Percentiles rank a stretch among this genome's conserved stretches.
These are phyloP conservation scores for Megacollybia marginata DNA, from an alignment of 768 basidiomycete species.

Conservation along the genomic window DNA sequence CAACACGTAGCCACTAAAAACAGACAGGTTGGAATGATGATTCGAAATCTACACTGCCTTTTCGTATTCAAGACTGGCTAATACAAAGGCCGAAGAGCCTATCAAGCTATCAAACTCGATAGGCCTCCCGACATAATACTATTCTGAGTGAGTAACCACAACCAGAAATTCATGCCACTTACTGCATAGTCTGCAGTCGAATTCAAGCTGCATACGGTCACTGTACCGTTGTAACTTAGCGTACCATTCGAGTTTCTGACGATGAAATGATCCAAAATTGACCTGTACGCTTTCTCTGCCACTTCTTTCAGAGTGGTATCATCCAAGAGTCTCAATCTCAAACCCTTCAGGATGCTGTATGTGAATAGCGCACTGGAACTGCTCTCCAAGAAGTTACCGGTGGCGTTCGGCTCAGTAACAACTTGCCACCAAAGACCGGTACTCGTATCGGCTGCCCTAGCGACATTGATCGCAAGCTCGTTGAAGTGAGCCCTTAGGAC, in stretches of 20 bases:
- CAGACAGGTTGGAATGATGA: too few species aligned
- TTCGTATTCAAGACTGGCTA: conserved; percentile 40
- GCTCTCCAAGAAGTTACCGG: conserved; percentile 43
- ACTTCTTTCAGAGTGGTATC: conserved; percentile 31
- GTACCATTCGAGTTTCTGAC: conserved; percentile 34
- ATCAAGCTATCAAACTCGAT: conserved; percentile 36
- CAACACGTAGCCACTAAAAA: too few species aligned
- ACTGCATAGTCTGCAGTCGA: conserved; percentile 30
- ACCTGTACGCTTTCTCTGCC: conserved; percentile 33
- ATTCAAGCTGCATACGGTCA: conserved; percentile 33
- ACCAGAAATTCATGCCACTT: conserved; percentile 4
- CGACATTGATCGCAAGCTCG: conserved; percentile 26
- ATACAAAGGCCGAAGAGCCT: conserved; percentile 35
- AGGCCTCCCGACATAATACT: conserved; percentile 38
- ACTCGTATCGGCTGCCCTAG: conserved; percentile 28
- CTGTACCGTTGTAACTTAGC: conserved; percentile 38
- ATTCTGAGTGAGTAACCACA: neutral
- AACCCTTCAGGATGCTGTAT: conserved; percentile 36
- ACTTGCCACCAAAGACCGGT: conserved; percentile 45
- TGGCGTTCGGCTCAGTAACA: conserved; percentile 37
- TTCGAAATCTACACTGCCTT: neutral
- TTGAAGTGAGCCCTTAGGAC: conserved; percentile 25
- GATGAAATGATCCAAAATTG: conserved; percentile 33
- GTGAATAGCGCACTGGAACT: conserved; percentile 40
- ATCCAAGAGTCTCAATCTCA: conserved; percentile 31